Conservation (phyloP, 148 eudicot genomes). For the Nyssa sinensis region DNA sequence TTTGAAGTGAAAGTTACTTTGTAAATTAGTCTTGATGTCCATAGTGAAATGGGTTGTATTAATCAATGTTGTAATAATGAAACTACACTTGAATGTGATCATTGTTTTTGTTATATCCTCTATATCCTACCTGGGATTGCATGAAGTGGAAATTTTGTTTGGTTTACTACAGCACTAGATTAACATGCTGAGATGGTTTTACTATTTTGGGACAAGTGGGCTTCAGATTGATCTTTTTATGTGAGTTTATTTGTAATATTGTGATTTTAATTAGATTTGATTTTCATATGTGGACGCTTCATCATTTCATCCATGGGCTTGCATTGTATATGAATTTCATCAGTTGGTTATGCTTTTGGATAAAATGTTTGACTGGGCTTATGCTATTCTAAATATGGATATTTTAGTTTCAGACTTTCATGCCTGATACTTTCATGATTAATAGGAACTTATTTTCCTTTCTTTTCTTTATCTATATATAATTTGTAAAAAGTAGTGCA, state of each 20-base stretch:
- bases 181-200: neutral
- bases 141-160: neutral
- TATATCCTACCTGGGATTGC: neutral
- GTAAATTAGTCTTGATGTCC: neutral
- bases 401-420: neutral
- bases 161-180: neutral
- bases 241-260: too few species aligned
- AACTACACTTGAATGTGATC: neutral
- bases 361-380: conserved; percentile 3
- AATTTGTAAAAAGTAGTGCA: conserved; percentile 75
- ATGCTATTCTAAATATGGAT: neutral
- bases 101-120: neutral
- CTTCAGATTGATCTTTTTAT: neutral
- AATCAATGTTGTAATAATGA: neutral
- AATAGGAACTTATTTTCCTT: too few species aligned
- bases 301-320: neutral
- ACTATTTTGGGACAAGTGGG: neutral
- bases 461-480: conserved; percentile 9
- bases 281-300: neutral
- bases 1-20: neutral
- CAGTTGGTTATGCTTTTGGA: neutral
- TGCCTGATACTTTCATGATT: neutral
- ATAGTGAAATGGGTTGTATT: neutral
- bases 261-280: neutral
- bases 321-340: neutral